Evolutionary conservation across 2,329 filamentous ascomycete species (phyloP).

Genomic region (Neospermospora avenae): DNA sequence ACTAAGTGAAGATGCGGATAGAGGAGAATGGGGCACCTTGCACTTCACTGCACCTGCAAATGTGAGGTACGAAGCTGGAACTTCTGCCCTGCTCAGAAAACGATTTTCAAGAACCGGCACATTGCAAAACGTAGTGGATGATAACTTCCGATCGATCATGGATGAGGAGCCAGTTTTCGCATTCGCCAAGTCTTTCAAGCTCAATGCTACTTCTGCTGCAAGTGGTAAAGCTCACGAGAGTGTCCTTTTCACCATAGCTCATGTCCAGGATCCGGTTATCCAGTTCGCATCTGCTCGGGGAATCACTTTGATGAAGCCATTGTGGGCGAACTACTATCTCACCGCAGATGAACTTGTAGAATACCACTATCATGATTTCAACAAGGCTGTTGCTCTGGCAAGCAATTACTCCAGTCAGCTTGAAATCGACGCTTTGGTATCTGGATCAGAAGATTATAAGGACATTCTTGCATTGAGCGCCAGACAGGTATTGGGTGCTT

Average conservation of each 20-base stretch:
- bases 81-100: conserved; percentile 61
- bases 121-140: conserved; percentile 64
- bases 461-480: conserved; percentile 76
- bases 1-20: conserved; percentile 72
- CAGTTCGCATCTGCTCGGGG: conserved; percentile 76
- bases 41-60: conserved; percentile 71
- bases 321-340: conserved; percentile 75
- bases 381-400: conserved; percentile 59
- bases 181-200: conserved; percentile 63
- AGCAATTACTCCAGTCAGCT: conserved; percentile 72
- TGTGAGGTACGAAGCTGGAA: conserved; percentile 67
- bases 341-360: conserved; percentile 60
- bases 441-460: conserved; percentile 70
- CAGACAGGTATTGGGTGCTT: conserved; percentile 76
- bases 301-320: conserved; percentile 71
- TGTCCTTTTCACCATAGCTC: conserved; percentile 70
- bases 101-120: conserved; percentile 66
- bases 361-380: conserved; percentile 75
- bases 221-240: conserved; percentile 42
- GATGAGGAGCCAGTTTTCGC: conserved; percentile 81
- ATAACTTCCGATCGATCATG: conserved; percentile 65
- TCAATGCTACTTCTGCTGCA: conserved; percentile 39
- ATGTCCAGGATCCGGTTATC: conserved; percentile 74
- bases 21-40: conserved; percentile 79
- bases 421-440: conserved; percentile 66